phyloP scores from a whole-genome alignment of 2,329 filamentous ascomycete species.

The Cercospora sp. region DNA sequence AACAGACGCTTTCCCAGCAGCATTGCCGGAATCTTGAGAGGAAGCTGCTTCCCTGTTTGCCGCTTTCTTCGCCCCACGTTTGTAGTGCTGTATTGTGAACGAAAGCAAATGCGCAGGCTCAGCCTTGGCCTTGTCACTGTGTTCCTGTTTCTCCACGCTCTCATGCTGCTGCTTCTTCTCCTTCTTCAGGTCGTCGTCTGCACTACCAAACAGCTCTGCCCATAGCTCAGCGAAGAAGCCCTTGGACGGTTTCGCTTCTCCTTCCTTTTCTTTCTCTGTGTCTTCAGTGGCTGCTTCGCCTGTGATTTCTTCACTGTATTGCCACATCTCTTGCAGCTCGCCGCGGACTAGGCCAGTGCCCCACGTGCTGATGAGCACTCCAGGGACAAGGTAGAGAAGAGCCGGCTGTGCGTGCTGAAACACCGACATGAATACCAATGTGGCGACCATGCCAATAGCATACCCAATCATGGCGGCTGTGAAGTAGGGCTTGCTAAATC shows the following conservation, averaged over 20 bases:
- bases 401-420: conserved; percentile 85
- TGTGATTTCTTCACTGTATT: conserved; percentile 68
- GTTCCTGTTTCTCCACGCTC: neutral
- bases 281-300: conserved; percentile 42
- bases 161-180: neutral
- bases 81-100: conserved; percentile 14
- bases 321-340: conserved; percentile 75
- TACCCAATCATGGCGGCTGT: conserved; percentile 75
- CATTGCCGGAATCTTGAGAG: neutral
- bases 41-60: neutral
- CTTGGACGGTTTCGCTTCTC: conserved; percentile 17
- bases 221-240: conserved; percentile 18
- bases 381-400: conserved; percentile 86
- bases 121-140: neutral
- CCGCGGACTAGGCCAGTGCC: conserved; percentile 68
- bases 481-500: conserved; percentile 85
- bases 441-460: conserved; percentile 71
- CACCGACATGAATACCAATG: conserved; percentile 72
- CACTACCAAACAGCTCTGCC: conserved; percentile 17
- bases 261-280: conserved; percentile 13
- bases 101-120: conserved; percentile 16
- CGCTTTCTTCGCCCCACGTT: neutral
- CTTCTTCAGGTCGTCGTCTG: conserved; percentile 2
- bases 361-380: conserved; percentile 75
- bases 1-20: neutral